Evolutionary conservation across 2,329 filamentous ascomycete genomes (phyloP).

Genomic region (Fusarium tjaetaba): DNA sequence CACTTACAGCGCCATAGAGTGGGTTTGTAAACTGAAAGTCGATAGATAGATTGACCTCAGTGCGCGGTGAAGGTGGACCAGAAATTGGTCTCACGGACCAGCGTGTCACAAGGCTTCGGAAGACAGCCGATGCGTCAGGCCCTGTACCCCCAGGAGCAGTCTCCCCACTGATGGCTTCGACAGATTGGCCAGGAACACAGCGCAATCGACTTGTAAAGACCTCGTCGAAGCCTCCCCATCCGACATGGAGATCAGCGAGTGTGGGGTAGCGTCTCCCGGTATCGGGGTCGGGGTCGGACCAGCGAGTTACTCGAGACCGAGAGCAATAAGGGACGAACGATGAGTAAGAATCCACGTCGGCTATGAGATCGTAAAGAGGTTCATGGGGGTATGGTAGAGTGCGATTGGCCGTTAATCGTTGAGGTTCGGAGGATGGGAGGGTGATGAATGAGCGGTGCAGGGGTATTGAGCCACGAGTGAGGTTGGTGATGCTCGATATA

Average conservation of each 20-base stretch:
- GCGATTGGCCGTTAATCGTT: slow-evolving; percentile 77
- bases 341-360: slow-evolving; percentile 86
- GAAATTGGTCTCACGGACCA: slow-evolving; percentile 70
- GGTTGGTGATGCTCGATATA: slow-evolving; percentile 27
- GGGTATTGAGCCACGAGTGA: slow-evolving; percentile 30
- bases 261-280: slow-evolving; percentile 70
- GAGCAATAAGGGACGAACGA: slow-evolving; percentile 93
- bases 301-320: slow-evolving; percentile 78
- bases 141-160: slow-evolving; percentile 57
- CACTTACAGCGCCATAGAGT: slow-evolving; percentile 84
- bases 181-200: slow-evolving; percentile 76
- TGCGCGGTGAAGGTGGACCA: slow-evolving; percentile 51
- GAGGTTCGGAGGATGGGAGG: slow-evolving; percentile 52
- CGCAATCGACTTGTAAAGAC: slow-evolving; percentile 82
- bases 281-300: slow-evolving; percentile 65
- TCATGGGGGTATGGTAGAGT: slow-evolving; percentile 77
- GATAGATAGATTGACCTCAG: slow-evolving; percentile 79
- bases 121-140: slow-evolving; percentile 59
- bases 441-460: slow-evolving; percentile 55
- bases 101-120: slow-evolving; percentile 74
- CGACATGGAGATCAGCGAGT: slow-evolving; percentile 81
- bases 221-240: slow-evolving; percentile 86
- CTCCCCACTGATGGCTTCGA: slow-evolving; percentile 80
- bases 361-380: slow-evolving; percentile 84
- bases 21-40: slow-evolving; percentile 89